Base-by-base conservation (phyloP, 305 asterid genomes). In the Solanum hybrid region DNA sequence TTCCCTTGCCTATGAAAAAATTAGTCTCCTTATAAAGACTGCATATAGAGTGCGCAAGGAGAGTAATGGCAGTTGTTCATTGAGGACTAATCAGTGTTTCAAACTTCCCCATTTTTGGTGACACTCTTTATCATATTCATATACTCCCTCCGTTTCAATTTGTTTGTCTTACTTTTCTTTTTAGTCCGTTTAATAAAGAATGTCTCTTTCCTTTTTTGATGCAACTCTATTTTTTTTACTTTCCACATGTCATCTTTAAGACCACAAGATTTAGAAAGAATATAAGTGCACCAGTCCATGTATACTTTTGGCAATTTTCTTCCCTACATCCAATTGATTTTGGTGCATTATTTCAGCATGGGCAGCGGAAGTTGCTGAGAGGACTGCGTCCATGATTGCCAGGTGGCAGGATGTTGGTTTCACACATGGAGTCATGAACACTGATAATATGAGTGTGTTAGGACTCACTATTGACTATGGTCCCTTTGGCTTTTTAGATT, bases 331-430 rank as follows among this genome's bases (percentile, higher is more conserved):
- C 37, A 4, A 64, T 29, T 81, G 87, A 84, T 84, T 34, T 84
- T 29, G 40, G 73, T 46, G 73, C 87, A 46, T 20, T 20, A 51
- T 76, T 88, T 90, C 98, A 97, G 99, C 98, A 87, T 97, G 99
- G 99, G 96, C 94, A 3, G 99, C 95, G 91, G 98, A 96, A 93
- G 95, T 97, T 89, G 94, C 96, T 6, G 99, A 97, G 94, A 95
- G 93, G 32, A 97, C 98, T 1, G 98, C 98, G 89, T 95, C 97
- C 82, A 91, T 96, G 93, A 89, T 97, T 91, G 98, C 97, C 89
- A 93, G 90, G 37, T 97, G 98, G 99, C 99, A 97, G 95, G 99
- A 98, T 88, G 98, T 97, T 88, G 98, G 98, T 86, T 97, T 97
- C 95, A 97, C 99, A 9, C 99, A 97, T 91, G 98, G 98, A 29